Percentiles rank a stretch among this genome's conserved stretches.
phyloP scores from a whole-genome alignment of 2,329 filamentous ascomycete genomes.

The Clonostachys byssicola region DNA sequence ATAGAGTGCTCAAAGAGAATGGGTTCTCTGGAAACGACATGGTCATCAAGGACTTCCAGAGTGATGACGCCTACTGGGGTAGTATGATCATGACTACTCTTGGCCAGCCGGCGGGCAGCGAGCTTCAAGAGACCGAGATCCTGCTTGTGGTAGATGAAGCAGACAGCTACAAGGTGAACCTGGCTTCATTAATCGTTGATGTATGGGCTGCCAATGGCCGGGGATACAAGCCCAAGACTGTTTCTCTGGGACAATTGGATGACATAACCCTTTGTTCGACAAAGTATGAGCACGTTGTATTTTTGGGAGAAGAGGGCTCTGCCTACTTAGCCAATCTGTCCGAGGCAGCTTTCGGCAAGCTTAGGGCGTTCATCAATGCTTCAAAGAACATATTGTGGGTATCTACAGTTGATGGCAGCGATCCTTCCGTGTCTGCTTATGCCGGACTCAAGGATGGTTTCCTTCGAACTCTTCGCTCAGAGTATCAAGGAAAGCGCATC shows the following conservation, averaged over 20 bases:
- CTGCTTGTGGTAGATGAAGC: too few relatives aligned
- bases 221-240: too few relatives aligned
- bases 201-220: too few relatives aligned
- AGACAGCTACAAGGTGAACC: too few relatives aligned
- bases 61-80: neutral
- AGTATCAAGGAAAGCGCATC: neutral
- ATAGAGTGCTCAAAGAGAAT: conserved; percentile 1
- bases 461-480: neutral
- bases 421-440: neutral
- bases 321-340: neutral
- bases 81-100: conserved; percentile 2
- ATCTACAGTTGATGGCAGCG: neutral
- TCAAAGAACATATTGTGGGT: too few relatives aligned
- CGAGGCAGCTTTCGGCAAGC: neutral
- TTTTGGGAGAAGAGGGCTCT: neutral
- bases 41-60: conserved; percentile 1
- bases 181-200: too few relatives aligned
- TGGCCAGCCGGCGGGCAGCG: too few relatives aligned
- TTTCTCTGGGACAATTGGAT: too few relatives aligned
- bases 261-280: neutral
- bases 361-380: neutral
- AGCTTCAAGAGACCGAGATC: too few relatives aligned
- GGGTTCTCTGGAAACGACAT: conserved; percentile 5
- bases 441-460: neutral
- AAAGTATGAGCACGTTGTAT: conserved; percentile 1